phyloP scores from a whole-genome alignment of 1,284 basidiomycete genomes.

The Leccinum griseonigrum region DNA sequence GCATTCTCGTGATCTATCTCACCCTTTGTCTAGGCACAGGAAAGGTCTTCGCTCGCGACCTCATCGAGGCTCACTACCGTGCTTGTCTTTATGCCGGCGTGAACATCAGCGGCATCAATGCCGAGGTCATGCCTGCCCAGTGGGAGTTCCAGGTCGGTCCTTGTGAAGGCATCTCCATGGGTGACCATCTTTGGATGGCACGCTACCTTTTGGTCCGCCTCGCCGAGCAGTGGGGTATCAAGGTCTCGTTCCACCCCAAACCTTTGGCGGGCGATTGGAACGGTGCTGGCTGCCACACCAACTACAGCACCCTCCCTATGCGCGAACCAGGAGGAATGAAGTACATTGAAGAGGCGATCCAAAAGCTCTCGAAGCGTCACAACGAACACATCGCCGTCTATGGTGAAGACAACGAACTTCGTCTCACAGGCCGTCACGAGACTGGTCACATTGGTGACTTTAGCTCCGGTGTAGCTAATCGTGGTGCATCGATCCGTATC shows the following conservation, averaged over 20 bases:
- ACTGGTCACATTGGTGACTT: slow-evolving; percentile 94
- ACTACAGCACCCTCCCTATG: slow-evolving; percentile 92
- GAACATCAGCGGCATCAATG: slow-evolving; percentile 99
- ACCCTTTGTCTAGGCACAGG: slow-evolving; percentile 66
- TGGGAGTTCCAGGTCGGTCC: slow-evolving; percentile 99
- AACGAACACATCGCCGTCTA: slow-evolving; percentile 95
- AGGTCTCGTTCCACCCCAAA: slow-evolving; percentile 99
- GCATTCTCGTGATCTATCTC: slow-evolving; percentile 10
- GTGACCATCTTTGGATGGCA: slow-evolving; percentile 98
- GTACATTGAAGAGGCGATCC: slow-evolving; percentile 91
- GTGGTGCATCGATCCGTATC: slow-evolving; percentile 94
- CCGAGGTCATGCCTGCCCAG: slow-evolving; percentile 99
- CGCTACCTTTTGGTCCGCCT: slow-evolving; percentile 91
- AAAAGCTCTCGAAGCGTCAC: slow-evolving; percentile 83
- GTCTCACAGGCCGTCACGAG: slow-evolving; percentile 94
- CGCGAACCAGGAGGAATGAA: slow-evolving; percentile 94
- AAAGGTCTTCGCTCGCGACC: slow-evolving; percentile 97
- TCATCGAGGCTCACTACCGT: slow-evolving; percentile 99
- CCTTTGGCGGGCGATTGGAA: slow-evolving; percentile 99
- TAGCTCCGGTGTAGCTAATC: slow-evolving; percentile 95
- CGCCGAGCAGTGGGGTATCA: slow-evolving; percentile 98
- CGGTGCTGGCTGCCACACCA: slow-evolving; percentile 96
- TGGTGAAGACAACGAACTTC: slow-evolving; percentile 93
- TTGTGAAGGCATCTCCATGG: slow-evolving; percentile 97
- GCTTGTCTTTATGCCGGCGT: slow-evolving; percentile 96